Evolutionary conservation across 2,329 filamentous ascomycete genomes (phyloP).

Genomic region (Hypoxylon sp.): DNA sequence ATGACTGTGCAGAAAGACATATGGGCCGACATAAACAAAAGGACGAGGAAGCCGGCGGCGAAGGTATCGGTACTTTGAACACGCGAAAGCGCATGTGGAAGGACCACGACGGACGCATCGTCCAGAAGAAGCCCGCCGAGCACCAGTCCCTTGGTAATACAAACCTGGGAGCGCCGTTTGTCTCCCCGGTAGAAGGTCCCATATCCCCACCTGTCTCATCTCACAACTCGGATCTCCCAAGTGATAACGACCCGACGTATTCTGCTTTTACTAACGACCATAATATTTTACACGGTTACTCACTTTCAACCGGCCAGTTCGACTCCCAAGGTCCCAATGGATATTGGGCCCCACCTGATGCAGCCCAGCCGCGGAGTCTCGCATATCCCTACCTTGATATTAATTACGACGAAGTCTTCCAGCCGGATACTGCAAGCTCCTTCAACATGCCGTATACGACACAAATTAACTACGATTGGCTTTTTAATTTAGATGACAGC

Average conservation of each 20-base stretch:
- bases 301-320: constrained; percentile 28
- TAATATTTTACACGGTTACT: constrained; percentile 28
- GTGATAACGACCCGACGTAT: constrained; percentile 29
- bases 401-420: constrained; percentile 69
- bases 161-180: constrained; percentile 13
- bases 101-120: constrained; percentile 67
- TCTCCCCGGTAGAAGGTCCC: constrained; percentile 29
- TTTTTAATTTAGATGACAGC: constrained; percentile 65
- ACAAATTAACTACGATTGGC: constrained; percentile 73
- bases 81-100: constrained; percentile 71
- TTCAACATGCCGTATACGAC: constrained; percentile 78
- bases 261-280: constrained; percentile 24
- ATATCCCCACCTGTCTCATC: constrained; percentile 40
- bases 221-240: constrained; percentile 37
- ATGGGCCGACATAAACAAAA: constrained; percentile 68
- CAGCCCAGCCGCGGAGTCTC: constrained; percentile 24
- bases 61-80: constrained; percentile 65
- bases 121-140: constrained; percentile 59
- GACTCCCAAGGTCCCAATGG: constrained; percentile 21
- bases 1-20: constrained; percentile 66
- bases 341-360: constrained; percentile 29
- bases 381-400: constrained; percentile 40
- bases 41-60: constrained; percentile 69
- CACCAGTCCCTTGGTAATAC: constrained; percentile 15
- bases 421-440: constrained; percentile 73